phyloP scores from a whole-genome alignment of 352 stramenopile genomes.

The Hyaloperonospora arabidopsidis region DNA sequence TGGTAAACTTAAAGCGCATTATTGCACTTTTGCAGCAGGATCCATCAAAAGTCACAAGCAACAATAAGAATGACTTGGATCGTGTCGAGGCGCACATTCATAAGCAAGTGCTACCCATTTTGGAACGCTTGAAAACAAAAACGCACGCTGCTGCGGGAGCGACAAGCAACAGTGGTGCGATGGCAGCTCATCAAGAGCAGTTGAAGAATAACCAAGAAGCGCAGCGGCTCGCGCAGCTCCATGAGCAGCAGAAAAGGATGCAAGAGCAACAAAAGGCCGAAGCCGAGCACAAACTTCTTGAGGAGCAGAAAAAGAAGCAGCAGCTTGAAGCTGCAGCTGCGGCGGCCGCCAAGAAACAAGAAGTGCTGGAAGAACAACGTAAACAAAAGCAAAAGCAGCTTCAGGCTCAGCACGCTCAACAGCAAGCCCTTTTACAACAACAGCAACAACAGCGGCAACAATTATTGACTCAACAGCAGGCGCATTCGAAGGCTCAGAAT shows the following conservation, averaged over 20 bases:
- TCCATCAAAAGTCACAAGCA: slow-evolving; percentile 62
- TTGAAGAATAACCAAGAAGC: slow-evolving; percentile 64
- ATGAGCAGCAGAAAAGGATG: slow-evolving; percentile 67
- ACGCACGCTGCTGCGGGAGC: slow-evolving; percentile 25
- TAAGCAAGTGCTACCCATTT: slow-evolving; percentile 74
- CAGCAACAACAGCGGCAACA: slow-evolving; percentile 41
- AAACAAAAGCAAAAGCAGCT: slow-evolving; percentile 59
- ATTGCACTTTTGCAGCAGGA: slow-evolving; percentile 76
- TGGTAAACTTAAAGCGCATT: slow-evolving; percentile 74
- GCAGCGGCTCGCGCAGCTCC: slow-evolving; percentile 40
- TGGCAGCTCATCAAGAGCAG: slow-evolving; percentile 38
- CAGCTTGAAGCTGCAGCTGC: slow-evolving; percentile 52
- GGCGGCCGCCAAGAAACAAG: slow-evolving; percentile 52
- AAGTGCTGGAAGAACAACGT: slow-evolving; percentile 42
- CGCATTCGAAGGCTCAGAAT: slow-evolving; percentile 40
- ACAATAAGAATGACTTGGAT: slow-evolving; percentile 73
- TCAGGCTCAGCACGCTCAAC: slow-evolving; percentile 45
- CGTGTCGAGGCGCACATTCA: slow-evolving; percentile 77
- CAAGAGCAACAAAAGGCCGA: slow-evolving; percentile 58
- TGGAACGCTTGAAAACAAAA: slow-evolving; percentile 72
- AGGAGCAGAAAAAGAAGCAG: slow-evolving; percentile 68
- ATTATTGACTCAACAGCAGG: slow-evolving; percentile 31
- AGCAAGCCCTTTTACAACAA: slow-evolving; percentile 43
- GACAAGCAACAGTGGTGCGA: slow-evolving; percentile 13
- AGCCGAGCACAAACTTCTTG: slow-evolving; percentile 51